phyloP scores from a whole-genome alignment of 768 basidiomycete genomes.

The Lactarius akahatsu region DNA sequence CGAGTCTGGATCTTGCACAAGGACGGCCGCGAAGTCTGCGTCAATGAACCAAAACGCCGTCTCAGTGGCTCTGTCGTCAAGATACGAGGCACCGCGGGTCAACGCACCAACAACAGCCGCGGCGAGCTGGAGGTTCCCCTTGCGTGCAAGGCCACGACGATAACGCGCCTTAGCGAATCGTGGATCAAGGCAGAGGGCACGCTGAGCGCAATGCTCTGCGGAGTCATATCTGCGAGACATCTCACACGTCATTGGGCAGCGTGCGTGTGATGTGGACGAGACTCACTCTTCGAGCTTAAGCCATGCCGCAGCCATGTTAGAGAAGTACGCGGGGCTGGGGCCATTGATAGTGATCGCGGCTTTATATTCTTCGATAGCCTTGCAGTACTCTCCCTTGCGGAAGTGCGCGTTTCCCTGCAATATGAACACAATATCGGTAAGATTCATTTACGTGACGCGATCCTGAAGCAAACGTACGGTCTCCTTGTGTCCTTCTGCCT shows the following conservation, averaged over 20 bases:
- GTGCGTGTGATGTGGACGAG: not conserved
- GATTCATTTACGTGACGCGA: not conserved
- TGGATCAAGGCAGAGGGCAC: conserved; percentile 30
- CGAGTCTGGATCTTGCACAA: conserved; percentile 34
- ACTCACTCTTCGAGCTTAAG: conserved; percentile 38
- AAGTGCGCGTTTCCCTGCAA: conserved; percentile 47
- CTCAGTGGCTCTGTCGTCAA: too few species aligned
- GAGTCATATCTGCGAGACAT: not conserved
- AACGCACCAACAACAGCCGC: conserved; percentile 33
- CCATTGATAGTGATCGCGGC: conserved; percentile 42
- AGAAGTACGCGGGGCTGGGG: conserved; percentile 39
- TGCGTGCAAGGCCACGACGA: conserved; percentile 38
- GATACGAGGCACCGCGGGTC: too few species aligned
- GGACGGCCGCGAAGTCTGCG: conserved; percentile 36
- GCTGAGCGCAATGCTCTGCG: not conserved
- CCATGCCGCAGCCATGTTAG: conserved; percentile 46
- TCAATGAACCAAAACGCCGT: not conserved
- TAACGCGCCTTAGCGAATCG: conserved; percentile 39
- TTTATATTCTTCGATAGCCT: conserved; percentile 44
- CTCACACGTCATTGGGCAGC: not conserved
- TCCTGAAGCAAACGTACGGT: not conserved
- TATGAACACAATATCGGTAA: not conserved
- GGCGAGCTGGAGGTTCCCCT: conserved; percentile 30
- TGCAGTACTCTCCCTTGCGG: conserved; percentile 38
- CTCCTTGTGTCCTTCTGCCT: conserved; percentile 10